phyloP scores from a whole-genome alignment of 805 yeast genomes.

The Hanseniaspora lachancei region DNA sequence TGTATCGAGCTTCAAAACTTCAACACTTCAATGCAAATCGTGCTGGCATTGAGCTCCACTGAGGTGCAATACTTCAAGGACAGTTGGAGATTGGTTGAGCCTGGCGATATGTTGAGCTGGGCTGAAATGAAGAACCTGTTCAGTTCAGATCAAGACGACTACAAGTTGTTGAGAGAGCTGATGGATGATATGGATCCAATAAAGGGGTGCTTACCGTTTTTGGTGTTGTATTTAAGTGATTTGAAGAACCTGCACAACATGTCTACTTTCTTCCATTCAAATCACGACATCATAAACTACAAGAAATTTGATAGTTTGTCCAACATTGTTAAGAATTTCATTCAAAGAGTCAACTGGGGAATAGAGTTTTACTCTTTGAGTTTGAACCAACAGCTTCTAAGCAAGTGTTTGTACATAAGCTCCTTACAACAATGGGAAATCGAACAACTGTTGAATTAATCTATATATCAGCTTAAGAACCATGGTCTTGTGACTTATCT shows the following conservation, averaged over 20 bases:
- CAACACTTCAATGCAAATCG: slow-evolving; percentile 76
- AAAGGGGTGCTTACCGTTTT: slow-evolving; percentile 78
- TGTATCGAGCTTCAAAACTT: slow-evolving; percentile 65
- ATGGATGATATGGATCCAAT: slow-evolving; percentile 43
- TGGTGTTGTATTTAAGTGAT: slow-evolving; percentile 76
- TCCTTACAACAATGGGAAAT: slow-evolving; percentile 63
- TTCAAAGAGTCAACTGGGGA: slow-evolving; percentile 79
- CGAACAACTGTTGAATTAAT: slow-evolving; percentile 18
- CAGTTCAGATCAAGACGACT: slow-evolving; percentile 57
- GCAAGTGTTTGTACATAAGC: slow-evolving; percentile 73
- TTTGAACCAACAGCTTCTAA: slow-evolving; percentile 49
- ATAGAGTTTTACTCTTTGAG: slow-evolving; percentile 43
- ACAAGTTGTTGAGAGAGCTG: slow-evolving; percentile 43
- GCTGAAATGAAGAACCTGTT: slow-evolving; percentile 56
- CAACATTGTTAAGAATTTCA: slow-evolving; percentile 58
- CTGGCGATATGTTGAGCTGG: slow-evolving; percentile 57
- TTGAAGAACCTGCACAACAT: slow-evolving; percentile 48
- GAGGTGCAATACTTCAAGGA: slow-evolving; percentile 44
- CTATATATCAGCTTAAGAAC: background rate
- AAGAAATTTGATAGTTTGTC: slow-evolving; percentile 67
- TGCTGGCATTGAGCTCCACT: slow-evolving; percentile 63
- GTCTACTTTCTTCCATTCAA: slow-evolving; percentile 26
- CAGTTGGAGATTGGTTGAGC: slow-evolving; percentile 65
- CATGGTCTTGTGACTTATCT: no score
- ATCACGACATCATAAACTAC: slow-evolving; percentile 48